Conservation (phyloP, 2,329 filamentous ascomycete genomes). For the Hypoxylon sp. region DNA sequence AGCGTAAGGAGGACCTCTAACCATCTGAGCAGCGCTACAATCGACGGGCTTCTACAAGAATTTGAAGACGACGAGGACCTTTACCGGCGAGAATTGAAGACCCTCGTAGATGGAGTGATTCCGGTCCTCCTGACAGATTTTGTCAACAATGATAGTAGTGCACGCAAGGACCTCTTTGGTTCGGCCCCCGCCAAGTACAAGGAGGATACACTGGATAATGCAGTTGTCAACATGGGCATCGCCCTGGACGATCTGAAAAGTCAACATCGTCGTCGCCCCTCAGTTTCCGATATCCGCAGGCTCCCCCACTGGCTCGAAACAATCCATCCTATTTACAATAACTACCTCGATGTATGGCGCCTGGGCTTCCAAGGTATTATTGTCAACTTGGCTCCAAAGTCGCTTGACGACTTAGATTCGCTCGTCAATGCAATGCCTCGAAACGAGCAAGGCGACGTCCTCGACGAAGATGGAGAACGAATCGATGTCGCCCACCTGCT, state of each 20-base stretch:
- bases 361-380: constrained; percentile 94
- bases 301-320: constrained; percentile 84
- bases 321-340: constrained; percentile 79
- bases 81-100: constrained; percentile 90
- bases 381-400: constrained; percentile 84
- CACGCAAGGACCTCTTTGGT: constrained; percentile 73
- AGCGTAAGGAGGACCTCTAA: constrained; percentile 79
- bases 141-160: constrained; percentile 72
- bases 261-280: constrained; percentile 82
- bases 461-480: constrained; percentile 81
- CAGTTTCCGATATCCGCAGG: constrained; percentile 73
- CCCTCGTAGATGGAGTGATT: constrained; percentile 92
- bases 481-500: constrained; percentile 94
- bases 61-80: constrained; percentile 84
- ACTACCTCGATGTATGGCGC: constrained; percentile 88
- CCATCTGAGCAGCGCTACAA: constrained; percentile 70
- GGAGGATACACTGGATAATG: constrained; percentile 73
- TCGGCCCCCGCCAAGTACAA: constrained; percentile 60
- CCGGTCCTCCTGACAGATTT: constrained; percentile 89
- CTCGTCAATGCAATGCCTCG: constrained; percentile 65
- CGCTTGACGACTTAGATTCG: constrained; percentile 66
- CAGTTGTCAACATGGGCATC: constrained; percentile 94
- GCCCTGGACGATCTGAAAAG: constrained; percentile 83
- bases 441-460: constrained; percentile 70
- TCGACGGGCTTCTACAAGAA: constrained; percentile 79